Percentiles rank a stretch among this genome's conserved stretches.
phyloP scores from a whole-genome alignment of 1,284 basidiomycete species.

The Ganoderma resinaceum region DNA sequence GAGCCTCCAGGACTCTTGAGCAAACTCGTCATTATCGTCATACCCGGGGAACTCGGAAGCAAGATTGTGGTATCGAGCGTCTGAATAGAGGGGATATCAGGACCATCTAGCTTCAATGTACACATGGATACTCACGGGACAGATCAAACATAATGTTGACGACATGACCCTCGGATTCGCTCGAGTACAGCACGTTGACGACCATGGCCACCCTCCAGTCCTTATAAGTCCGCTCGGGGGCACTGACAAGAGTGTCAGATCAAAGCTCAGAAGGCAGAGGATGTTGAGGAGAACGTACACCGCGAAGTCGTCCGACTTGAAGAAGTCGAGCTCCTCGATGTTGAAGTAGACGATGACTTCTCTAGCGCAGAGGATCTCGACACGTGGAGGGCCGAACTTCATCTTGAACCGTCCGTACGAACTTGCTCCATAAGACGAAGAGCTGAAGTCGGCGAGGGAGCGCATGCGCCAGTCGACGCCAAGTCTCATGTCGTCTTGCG shows the following conservation, averaged over 20 bases:
- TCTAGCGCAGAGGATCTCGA: slow-evolving; percentile 40
- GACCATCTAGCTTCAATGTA: slow-evolving; percentile 6
- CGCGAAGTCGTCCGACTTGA: slow-evolving; percentile 33
- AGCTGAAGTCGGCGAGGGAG: slow-evolving; percentile 39
- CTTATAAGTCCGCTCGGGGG: slow-evolving; percentile 15
- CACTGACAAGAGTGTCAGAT: neutral
- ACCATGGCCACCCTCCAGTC: slow-evolving; percentile 43
- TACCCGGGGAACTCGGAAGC: slow-evolving; percentile 36
- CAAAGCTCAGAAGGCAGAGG: slow-evolving; percentile 14
- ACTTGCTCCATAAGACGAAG: slow-evolving; percentile 17
- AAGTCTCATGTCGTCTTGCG: slow-evolving; percentile 20
- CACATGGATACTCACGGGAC: slow-evolving; percentile 1
- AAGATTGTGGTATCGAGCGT: slow-evolving; percentile 36
- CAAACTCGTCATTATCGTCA: slow-evolving; percentile 31
- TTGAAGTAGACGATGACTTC: slow-evolving; percentile 43
- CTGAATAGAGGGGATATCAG: slow-evolving; percentile 38
- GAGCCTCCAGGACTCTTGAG: slow-evolving; percentile 29
- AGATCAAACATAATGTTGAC: slow-evolving; percentile 27
- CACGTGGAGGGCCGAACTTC: slow-evolving; percentile 38
- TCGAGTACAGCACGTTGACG: slow-evolving; percentile 36
- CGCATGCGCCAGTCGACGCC: slow-evolving; percentile 25
- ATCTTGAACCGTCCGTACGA: slow-evolving; percentile 35
- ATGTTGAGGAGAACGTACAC: slow-evolving; percentile 26
- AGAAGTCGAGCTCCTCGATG: slow-evolving; percentile 40
- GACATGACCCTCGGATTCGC: slow-evolving; percentile 31